Evolutionary conservation across 768 basidiomycete species (phyloP).

Genomic region (Kwoniella dendrophila): DNA sequence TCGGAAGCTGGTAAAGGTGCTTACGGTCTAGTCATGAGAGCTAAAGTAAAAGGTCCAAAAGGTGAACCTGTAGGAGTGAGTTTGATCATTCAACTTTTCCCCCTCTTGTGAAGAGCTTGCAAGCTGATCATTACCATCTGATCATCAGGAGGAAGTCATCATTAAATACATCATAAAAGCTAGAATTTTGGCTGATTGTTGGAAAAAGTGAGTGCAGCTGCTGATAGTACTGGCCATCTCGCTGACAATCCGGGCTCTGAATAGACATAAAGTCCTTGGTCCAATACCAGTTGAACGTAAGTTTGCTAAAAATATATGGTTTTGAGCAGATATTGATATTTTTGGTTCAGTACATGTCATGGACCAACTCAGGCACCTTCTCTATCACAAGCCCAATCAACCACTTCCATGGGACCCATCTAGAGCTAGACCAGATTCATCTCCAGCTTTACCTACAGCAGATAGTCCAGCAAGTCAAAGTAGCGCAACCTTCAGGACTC

Average conservation of each 20-base stretch:
- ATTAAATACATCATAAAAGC: slow-evolving; percentile 99
- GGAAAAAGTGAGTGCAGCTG: slow-evolving; percentile 68
- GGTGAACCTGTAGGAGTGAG: slow-evolving; percentile 79
- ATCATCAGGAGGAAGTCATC: slow-evolving; percentile 70
- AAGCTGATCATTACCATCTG: slow-evolving; percentile 23
- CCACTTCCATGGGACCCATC: slow-evolving; percentile 80
- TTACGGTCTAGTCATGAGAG: slow-evolving; percentile 91
- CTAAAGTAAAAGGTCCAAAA: slow-evolving; percentile 72
- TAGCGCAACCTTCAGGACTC: slow-evolving; percentile 12
- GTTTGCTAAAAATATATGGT: slow-evolving; percentile 47
- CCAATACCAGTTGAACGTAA: slow-evolving; percentile 93
- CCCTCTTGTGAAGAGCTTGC: no score
- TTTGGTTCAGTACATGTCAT: slow-evolving; percentile 53
- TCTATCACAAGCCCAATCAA: slow-evolving; percentile 65
- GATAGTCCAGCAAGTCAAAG: slow-evolving; percentile 2
- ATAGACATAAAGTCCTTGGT: slow-evolving; percentile 80
- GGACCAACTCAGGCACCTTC: slow-evolving; percentile 55
- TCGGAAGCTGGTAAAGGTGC: slow-evolving; percentile 90
- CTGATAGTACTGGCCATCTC: neutral
- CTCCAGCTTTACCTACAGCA: slow-evolving; percentile 3
- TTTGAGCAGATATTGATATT: neutral
- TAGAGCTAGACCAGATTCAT: slow-evolving; percentile 18
- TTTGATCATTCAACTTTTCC: slow-evolving; percentile 14
- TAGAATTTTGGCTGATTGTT: slow-evolving; percentile 96
- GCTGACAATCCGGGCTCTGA: slow-evolving; percentile 2